These are phyloP conservation scores for Metschnikowia peoriensis DNA, from an alignment of 805 yeast species.

Conservation along the genomic window DNA sequence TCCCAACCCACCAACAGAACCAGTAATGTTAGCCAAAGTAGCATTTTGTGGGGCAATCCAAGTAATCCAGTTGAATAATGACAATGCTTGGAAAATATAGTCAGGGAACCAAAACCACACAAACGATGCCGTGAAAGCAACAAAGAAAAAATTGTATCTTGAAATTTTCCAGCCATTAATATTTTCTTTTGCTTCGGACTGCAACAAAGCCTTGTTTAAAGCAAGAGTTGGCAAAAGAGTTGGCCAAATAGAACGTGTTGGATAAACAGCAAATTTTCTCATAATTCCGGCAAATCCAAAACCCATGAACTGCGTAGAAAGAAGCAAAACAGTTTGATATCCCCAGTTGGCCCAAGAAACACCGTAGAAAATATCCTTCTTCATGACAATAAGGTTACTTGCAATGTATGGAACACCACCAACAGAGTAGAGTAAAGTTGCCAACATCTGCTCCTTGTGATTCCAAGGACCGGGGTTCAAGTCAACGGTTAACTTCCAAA, in stretches of 20 bases:
- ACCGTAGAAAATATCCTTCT: slow-evolving; percentile 40
- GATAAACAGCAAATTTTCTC: slow-evolving; percentile 56
- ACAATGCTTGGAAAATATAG: slow-evolving; percentile 54
- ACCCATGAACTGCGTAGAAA: slow-evolving; percentile 63
- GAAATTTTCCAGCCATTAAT: slow-evolving; percentile 60
- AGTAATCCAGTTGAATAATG: slow-evolving; percentile 59
- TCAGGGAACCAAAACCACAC: slow-evolving; percentile 12
- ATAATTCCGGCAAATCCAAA: slow-evolving; percentile 65
- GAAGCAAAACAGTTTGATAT: slow-evolving; percentile 48
- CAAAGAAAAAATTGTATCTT: neutral
- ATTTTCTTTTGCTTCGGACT: slow-evolving; percentile 46
- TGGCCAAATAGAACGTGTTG: slow-evolving; percentile 71
- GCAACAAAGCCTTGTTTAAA: slow-evolving; percentile 43
- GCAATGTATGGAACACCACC: slow-evolving; percentile 45
- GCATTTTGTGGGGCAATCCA: slow-evolving; percentile 61
- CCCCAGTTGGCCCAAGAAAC: slow-evolving; percentile 47
- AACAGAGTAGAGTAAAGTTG: slow-evolving; percentile 2
- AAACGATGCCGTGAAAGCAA: neutral
- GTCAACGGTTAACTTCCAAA: neutral
- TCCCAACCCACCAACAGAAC: slow-evolving; percentile 60
- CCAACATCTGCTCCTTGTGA: slow-evolving; percentile 8
- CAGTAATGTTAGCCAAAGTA: slow-evolving; percentile 63
- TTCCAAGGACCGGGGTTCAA: slow-evolving; percentile 9
- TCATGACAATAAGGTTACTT: slow-evolving; percentile 52
- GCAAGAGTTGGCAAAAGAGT: slow-evolving; percentile 56